phyloP scores from a whole-genome alignment of 495 filamentous ascomycete genomes.

The Neurospora tetraspora region DNA sequence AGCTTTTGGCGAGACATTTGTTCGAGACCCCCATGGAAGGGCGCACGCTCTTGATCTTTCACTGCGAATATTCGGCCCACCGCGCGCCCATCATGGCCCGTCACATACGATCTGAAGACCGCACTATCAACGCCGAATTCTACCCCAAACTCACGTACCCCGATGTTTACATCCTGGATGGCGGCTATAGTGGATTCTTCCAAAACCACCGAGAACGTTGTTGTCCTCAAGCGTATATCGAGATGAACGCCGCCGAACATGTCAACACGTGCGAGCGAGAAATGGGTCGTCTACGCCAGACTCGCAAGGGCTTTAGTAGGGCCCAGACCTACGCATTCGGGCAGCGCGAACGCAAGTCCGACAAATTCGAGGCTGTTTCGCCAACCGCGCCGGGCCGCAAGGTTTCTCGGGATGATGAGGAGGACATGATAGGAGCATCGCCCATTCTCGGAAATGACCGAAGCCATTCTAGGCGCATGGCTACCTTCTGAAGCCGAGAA shows the following conservation, averaged over 20 bases:
- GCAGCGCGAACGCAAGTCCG: constrained; percentile 40
- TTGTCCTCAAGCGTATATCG: constrained; percentile 88
- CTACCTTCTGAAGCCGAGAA: constrained; percentile 47
- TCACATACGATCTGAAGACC: constrained; percentile 79
- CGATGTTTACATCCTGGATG: constrained; percentile 93
- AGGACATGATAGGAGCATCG: constrained; percentile 43
- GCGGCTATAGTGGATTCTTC: constrained; percentile 93
- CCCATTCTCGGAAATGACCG: constrained; percentile 43
- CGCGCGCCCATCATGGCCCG: constrained; percentile 95
- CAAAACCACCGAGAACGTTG: constrained; percentile 64
- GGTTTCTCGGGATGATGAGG: constrained; percentile 27
- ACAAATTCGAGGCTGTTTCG: constrained; percentile 39
- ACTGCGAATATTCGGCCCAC: constrained; percentile 97
- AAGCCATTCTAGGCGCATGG: constrained; percentile 56
- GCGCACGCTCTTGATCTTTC: constrained; percentile 77
- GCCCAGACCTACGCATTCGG: constrained; percentile 93
- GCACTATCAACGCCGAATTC: constrained; percentile 63
- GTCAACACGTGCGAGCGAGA: constrained; percentile 86
- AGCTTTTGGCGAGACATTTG: constrained; percentile 64
- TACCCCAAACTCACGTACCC: constrained; percentile 89
- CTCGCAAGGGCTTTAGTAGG: constrained; percentile 71
- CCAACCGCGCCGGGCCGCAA: constrained; percentile 57
- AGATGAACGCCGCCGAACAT: constrained; percentile 87
- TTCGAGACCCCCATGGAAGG: constrained; percentile 55
- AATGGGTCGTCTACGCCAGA: constrained; percentile 70